A percentile compares a stretch with the other conserved stretches of the same genome.
These are phyloP conservation scores for Fusarium tanahbumbuense DNA, from an alignment of 2,329 filamentous ascomycete genomes.

Conservation along the genomic window DNA sequence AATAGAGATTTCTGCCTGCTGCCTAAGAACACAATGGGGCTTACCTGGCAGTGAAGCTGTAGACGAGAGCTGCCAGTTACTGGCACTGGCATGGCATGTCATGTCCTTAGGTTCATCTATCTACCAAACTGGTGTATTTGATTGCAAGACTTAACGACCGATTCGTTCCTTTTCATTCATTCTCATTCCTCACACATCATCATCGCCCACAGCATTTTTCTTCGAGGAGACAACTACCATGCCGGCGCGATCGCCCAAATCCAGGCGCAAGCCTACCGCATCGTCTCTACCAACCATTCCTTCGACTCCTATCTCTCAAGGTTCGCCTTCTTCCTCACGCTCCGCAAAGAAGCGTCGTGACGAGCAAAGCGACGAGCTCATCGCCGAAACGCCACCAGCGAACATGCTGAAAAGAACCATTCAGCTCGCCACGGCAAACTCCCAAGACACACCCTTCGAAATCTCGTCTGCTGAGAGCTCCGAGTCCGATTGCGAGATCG, in stretches of 20 bases:
- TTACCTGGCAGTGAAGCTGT: not conserved
- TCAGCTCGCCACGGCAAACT: conserved; percentile 17
- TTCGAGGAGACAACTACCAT: not conserved
- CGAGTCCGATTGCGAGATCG: conserved; percentile 32
- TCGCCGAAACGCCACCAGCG: conserved; percentile 14
- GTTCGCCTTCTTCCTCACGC: conserved; percentile 12
- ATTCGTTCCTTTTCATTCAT: not conserved
- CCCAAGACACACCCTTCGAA: conserved; percentile 33
- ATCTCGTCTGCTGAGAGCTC: conserved; percentile 37
- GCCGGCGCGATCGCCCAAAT: not conserved
- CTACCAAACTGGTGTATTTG: not conserved
- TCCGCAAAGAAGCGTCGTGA: not conserved
- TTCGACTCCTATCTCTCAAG: not conserved
- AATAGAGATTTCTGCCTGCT: not conserved
- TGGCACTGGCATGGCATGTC: conserved; percentile 24
- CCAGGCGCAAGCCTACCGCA: not conserved
- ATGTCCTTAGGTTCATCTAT: not conserved
- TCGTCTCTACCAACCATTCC: not conserved
- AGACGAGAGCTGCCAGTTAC: not conserved
- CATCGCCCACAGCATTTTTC: not conserved
- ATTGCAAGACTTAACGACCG: not conserved
- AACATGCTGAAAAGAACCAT: not conserved
- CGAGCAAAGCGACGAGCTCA: not conserved
- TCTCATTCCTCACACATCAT: not conserved
- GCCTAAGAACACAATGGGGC: not conserved